phyloP scores from a whole-genome alignment of 768 basidiomycete genomes.

The Zangia roseola region DNA sequence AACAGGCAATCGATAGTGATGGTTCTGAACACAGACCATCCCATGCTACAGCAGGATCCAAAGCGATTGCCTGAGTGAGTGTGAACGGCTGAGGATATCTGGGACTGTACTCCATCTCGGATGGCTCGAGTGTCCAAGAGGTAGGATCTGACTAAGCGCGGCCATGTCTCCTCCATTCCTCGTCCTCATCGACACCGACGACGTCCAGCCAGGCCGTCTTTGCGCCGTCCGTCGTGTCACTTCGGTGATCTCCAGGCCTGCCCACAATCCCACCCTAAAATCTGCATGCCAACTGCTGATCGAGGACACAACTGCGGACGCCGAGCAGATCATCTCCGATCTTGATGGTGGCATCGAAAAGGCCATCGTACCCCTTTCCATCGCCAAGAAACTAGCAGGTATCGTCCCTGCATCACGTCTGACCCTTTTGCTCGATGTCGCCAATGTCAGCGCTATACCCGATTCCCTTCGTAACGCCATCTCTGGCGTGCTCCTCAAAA shows the following conservation, averaged over 20 bases:
- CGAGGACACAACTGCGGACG: constrained; percentile 45
- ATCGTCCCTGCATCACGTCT: constrained; percentile 69
- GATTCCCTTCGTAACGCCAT: constrained; percentile 71
- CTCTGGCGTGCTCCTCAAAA: constrained; percentile 80
- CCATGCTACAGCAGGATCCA: constrained; percentile 66
- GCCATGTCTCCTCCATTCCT: constrained; percentile 44
- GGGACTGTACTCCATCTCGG: constrained; percentile 70
- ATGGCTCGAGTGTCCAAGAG: not conserved
- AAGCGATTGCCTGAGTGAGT: constrained; percentile 54
- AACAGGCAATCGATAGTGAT: not conserved
- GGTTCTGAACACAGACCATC: constrained; percentile 50
- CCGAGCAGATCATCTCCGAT: constrained; percentile 58
- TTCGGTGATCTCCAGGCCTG: constrained; percentile 60
- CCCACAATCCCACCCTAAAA: constrained; percentile 29
- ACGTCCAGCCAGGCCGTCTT: constrained; percentile 47
- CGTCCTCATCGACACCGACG: constrained; percentile 52
- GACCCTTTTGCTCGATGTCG: constrained; percentile 72
- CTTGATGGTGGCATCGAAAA: constrained; percentile 82
- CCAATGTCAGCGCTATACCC: constrained; percentile 69
- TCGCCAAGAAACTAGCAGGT: constrained; percentile 66
- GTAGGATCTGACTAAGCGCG: constrained; percentile 22
- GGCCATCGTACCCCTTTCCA: constrained; percentile 69
- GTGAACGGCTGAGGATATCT: constrained; percentile 77
- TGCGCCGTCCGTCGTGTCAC: constrained; percentile 68
- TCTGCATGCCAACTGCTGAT: constrained; percentile 52